A percentile compares a stretch with the other conserved stretches of the same genome.
These are phyloP conservation scores for Wickerhamomyces xylosicus DNA, from an alignment of 805 yeast genomes.

Conservation along the genomic window DNA sequence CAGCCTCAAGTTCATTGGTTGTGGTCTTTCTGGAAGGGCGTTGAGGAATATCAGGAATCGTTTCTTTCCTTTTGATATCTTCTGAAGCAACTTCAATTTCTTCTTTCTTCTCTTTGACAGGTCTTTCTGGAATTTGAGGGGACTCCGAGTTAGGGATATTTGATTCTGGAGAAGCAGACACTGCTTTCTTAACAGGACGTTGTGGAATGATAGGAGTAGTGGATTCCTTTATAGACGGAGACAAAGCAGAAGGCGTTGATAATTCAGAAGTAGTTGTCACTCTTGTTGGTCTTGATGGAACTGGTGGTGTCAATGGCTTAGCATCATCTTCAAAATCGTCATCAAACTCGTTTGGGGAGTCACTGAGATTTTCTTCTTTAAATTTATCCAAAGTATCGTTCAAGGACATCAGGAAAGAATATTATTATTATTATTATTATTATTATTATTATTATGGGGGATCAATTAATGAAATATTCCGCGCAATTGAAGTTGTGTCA, in stretches of 20 bases:
- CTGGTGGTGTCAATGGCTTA: not conserved
- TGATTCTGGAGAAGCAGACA: not conserved
- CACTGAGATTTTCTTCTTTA: not conserved
- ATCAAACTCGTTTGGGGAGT: not conserved
- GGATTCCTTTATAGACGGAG: too few relatives aligned
- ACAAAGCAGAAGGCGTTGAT: not conserved
- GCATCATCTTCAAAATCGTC: conserved; percentile 1
- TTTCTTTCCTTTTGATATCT: not conserved
- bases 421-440: too few relatives aligned
- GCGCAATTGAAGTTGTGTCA: too few relatives aligned
- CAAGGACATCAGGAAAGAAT: not conserved
- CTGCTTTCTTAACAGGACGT: conserved; percentile 5
- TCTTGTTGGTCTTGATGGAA: not conserved
- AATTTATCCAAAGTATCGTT: not conserved
- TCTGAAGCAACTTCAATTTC: not conserved
- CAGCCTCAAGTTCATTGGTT: too few relatives aligned
- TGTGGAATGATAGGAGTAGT: conserved; percentile 6
- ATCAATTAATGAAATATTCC: too few relatives aligned
- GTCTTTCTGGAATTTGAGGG: conserved; percentile 9
- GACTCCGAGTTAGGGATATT: not conserved
- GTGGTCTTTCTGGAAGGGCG: conserved; percentile 4
- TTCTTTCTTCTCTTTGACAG: too few relatives aligned
- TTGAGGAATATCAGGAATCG: conserved; percentile 4
- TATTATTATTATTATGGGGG: too few relatives aligned
- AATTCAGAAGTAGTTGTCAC: conserved; percentile 2